Evolutionary conservation across 495 filamentous ascomycete species (phyloP), one percentile per base, ranked within the genome.

Genomic region (Neohortaea acidophila): DNA sequence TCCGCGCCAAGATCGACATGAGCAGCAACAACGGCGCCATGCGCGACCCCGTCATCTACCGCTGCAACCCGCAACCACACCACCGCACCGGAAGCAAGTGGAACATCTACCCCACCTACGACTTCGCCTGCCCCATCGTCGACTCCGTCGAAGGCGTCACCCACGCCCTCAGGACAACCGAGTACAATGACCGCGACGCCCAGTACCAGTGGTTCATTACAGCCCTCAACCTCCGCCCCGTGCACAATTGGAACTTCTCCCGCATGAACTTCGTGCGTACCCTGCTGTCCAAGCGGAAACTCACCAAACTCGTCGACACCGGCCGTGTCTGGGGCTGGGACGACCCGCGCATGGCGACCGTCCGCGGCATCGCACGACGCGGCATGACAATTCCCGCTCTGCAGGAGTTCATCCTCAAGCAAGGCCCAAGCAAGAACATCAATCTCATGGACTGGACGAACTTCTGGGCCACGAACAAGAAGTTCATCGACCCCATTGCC

Each of bases 151-250:
- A 96, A 61, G 85, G 84, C 28, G 82, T 96, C 35, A 94, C 89
- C 10, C 89, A 96, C 55, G 89, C 89, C 20, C 71, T 97, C 36
- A 74, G 91, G 46, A 92, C 89, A 1, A 94, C 85, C 43, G 89
- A 97, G 65, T 97, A 96, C 65, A 79, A 85, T 26, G 91, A 97
- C 60, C 82, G 89, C 36, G 94, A 97, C 59, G 79, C 83, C 9
- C 87, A 94, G 62, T 97, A 96, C 63, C 75, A 89, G 55, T 97
- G 89, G 89, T 85, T 97, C 67, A 55, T 91, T 22, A 75, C 92
- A 41, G 72, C 82, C 0, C 69, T 96, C 32, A 75, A 81, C 46
- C 72, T 97, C 15, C 83, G 89, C 35, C 64, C 73, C 43, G 89
- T 96, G 10, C 74, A 94, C 59, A 81, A 96, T 61, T 96, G 89